Conservation (phyloP, 176 grass and related monocot genomes). For the Raddia distichophylla region DNA sequence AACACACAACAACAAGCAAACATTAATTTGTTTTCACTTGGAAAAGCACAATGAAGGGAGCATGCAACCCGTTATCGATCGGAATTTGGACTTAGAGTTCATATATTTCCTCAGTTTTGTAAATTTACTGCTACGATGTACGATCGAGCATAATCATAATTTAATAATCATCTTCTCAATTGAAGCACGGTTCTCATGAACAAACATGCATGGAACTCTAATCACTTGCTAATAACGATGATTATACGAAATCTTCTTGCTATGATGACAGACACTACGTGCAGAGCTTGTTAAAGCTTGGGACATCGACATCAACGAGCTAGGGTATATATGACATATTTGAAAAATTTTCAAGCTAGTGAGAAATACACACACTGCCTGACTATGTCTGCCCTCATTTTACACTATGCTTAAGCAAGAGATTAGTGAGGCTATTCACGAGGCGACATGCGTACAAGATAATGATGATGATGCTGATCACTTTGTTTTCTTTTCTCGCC, state of each 20-base stretch:
- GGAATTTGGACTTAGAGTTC: too few relatives aligned
- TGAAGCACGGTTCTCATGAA: too few relatives aligned
- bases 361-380: neutral
- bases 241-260: constrained; percentile 32
- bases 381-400: neutral
- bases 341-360: neutral
- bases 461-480: constrained; percentile 39
- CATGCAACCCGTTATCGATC: too few relatives aligned
- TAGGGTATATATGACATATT: neutral
- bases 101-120: too few relatives aligned
- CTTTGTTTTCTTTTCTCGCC: constrained; percentile 40
- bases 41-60: too few relatives aligned
- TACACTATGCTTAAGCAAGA: constrained; percentile 23
- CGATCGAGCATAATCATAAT: too few relatives aligned
- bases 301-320: constrained; percentile 24
- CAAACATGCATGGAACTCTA: neutral
- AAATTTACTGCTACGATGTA: too few relatives aligned
- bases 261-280: constrained; percentile 31
- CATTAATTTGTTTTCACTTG: too few relatives aligned
- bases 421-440: constrained; percentile 30
- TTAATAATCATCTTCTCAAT: too few relatives aligned
- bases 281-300: constrained; percentile 13
- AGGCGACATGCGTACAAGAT: constrained; percentile 48
- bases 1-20: too few relatives aligned
- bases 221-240: constrained; percentile 36